Evolutionary conservation across 179 eudicot species (phyloP), one percentile per base, ranked within the genome.

Genomic region (Silene vulgaris): DNA sequence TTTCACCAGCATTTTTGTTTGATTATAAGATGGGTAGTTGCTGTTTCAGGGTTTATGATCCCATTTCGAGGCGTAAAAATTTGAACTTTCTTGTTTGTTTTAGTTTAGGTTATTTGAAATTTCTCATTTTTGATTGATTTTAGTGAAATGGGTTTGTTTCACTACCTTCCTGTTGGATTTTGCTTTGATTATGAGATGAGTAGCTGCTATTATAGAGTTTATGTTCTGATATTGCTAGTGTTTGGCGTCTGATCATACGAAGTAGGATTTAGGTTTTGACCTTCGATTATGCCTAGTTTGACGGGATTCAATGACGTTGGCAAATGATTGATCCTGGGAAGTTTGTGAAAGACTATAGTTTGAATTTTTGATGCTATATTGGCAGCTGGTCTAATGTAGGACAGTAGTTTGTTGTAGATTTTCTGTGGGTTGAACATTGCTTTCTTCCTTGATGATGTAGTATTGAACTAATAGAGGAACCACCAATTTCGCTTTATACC

Each of bases 111-210:
- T 20, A 16, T 20, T 45, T 16, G 26, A 12, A n/a, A 59, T 5
- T 57, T 61, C 20, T 68, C 52, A 8, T n/a, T 64, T 48, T 0
- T 56, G 71, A 16, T 32, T 16, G 37, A 28, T 70, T 43, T 13
- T 67, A n/a, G 4, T 54, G 32, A 48, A 13, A 21, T 26, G 60
- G 73, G 61, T 23, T 40, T 68, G 71, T 40, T 68, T 68, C 26
- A 9, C 14, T 12, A 9, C 5, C 12, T 69, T 69, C 11, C 45
- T 67, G 60, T 56, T 56, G 60, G 14, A 16, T 67, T 17, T 66
- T 7, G 16, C 67, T 74, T 74, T 74, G 37, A 21, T 74, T 63
- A 21, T 40, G 70, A 28, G 66, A 45, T 71, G 23, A 14, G 13
- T 12, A 4, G 79, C 54, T 68, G 72, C 14, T 35, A 17, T 16